Evolutionary conservation across 345 rosid species (phyloP).

Genomic region (Fremontodendron californicum): DNA sequence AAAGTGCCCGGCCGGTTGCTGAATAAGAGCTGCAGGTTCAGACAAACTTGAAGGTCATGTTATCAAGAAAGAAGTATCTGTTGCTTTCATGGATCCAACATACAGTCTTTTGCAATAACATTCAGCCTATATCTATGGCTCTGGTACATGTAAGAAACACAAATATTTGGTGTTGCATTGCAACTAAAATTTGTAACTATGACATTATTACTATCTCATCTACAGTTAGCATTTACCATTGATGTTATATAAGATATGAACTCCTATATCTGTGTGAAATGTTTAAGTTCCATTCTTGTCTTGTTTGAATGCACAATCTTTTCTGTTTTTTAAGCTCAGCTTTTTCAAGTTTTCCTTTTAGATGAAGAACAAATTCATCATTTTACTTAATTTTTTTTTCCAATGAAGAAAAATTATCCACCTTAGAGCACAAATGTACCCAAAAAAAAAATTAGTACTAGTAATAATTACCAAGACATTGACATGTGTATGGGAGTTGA

Average conservation of each 20-base stretch:
- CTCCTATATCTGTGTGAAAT: not conserved
- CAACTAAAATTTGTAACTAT: not conserved
- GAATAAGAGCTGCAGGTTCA: not conserved
- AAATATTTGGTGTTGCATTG: not conserved
- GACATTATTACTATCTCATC: not conserved
- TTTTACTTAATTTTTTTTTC: too few relatives aligned
- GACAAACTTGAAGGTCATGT: not conserved
- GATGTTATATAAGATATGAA: not conserved
- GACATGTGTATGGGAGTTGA: too few relatives aligned
- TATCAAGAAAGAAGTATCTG: not conserved
- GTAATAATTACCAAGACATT: too few relatives aligned
- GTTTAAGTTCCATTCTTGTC: not conserved
- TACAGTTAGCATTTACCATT: not conserved
- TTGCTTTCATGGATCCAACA: conserved; percentile 5
- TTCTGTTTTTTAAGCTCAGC: not conserved
- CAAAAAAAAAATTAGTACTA: too few relatives aligned
- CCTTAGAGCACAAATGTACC: too few relatives aligned
- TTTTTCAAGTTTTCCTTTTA: too few relatives aligned
- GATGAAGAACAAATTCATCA: not conserved
- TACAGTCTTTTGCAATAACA: not conserved
- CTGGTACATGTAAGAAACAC: not conserved
- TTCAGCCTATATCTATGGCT: not conserved
- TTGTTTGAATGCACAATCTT: not conserved
- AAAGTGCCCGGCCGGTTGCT: not conserved
- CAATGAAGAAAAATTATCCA: too few relatives aligned